Percentiles rank a stretch among this genome's conserved stretches.
Evolutionary conservation across 2,329 filamentous ascomycete species (phyloP).

Genomic region (Proliferodiscus dingleyae): DNA sequence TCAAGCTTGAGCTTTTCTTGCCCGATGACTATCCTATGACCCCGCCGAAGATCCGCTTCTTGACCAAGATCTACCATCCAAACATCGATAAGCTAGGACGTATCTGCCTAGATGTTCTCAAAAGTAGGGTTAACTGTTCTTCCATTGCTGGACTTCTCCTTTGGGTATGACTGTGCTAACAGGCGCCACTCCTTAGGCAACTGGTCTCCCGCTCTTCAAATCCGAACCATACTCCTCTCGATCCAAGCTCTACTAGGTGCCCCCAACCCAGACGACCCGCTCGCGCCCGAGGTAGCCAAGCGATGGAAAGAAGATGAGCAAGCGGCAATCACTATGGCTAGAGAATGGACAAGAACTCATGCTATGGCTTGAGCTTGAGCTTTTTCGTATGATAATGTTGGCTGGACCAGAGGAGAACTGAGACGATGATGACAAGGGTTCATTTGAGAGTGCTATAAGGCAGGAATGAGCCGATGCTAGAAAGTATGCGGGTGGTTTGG

Average conservation of each 20-base stretch:
- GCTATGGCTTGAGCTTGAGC: constrained; percentile 27
- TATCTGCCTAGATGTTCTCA: constrained; percentile 94
- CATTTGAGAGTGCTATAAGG: neutral
- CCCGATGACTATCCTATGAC: constrained; percentile 99
- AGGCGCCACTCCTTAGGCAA: constrained; percentile 59
- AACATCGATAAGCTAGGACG: constrained; percentile 97
- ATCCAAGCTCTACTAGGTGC: constrained; percentile 95
- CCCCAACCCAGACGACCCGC: constrained; percentile 96
- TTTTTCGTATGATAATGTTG: constrained; percentile 5
- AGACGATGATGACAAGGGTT: neutral
- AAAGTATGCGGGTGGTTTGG: constrained; percentile 7
- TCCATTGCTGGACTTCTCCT: too few relatives aligned
- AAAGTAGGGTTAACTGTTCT: constrained; percentile 58
- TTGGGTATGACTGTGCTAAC: too few relatives aligned
- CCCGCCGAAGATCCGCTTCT: constrained; percentile 94
- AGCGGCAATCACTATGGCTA: constrained; percentile 85
- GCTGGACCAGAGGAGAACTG: neutral
- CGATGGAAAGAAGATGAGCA: constrained; percentile 96
- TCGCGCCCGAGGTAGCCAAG: constrained; percentile 96
- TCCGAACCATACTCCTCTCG: constrained; percentile 95
- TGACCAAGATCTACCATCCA: constrained; percentile 98
- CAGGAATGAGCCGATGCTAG: constrained; percentile 9
- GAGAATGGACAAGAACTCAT: constrained; percentile 71
- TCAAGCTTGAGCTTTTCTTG: constrained; percentile 95
- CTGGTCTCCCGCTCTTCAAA: constrained; percentile 97